These are phyloP conservation scores for Pseudevernia furfuracea DNA, from an alignment of 495 filamentous ascomycete genomes.

Conservation along the genomic window DNA sequence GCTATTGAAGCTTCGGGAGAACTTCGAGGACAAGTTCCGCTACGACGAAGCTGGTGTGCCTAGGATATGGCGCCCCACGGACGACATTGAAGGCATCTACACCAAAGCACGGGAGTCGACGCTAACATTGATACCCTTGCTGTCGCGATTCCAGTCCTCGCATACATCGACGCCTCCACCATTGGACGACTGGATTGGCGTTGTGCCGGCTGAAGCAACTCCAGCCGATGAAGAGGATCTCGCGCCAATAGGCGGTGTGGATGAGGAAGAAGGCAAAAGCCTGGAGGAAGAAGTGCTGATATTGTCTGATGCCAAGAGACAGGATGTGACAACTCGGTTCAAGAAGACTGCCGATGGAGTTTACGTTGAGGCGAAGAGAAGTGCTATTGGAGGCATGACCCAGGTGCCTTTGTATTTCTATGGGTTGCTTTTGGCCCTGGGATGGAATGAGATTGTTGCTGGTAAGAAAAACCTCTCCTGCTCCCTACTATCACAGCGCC, in stretches of 20 bases:
- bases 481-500: not conserved
- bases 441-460: slow-evolving; percentile 94
- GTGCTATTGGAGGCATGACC: slow-evolving; percentile 89
- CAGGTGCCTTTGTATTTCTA: slow-evolving; percentile 96
- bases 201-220: slow-evolving; percentile 65
- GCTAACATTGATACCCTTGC: slow-evolving; percentile 76
- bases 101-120: slow-evolving; percentile 87
- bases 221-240: slow-evolving; percentile 85
- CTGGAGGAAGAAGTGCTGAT: slow-evolving; percentile 95
- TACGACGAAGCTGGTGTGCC: slow-evolving; percentile 95
- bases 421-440: slow-evolving; percentile 74
- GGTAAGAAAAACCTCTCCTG: slow-evolving; percentile 46
- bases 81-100: slow-evolving; percentile 94
- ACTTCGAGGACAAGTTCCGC: slow-evolving; percentile 98
- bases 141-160: slow-evolving; percentile 72
- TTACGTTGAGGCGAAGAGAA: slow-evolving; percentile 93
- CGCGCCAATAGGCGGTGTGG: slow-evolving; percentile 75
- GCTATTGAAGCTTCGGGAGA: slow-evolving; percentile 89
- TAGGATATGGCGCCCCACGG: slow-evolving; percentile 90
- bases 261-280: slow-evolving; percentile 87
- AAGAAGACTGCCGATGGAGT: slow-evolving; percentile 97
- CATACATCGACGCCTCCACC: slow-evolving; percentile 67
- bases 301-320: slow-evolving; percentile 73
- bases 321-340: slow-evolving; percentile 87
- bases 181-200: slow-evolving; percentile 72